A percentile compares a stretch with the other conserved stretches of the same genome.
These are phyloP conservation scores for Gamarada debralockiae DNA, from an alignment of 495 filamentous ascomycete species.

Conservation along the genomic window DNA sequence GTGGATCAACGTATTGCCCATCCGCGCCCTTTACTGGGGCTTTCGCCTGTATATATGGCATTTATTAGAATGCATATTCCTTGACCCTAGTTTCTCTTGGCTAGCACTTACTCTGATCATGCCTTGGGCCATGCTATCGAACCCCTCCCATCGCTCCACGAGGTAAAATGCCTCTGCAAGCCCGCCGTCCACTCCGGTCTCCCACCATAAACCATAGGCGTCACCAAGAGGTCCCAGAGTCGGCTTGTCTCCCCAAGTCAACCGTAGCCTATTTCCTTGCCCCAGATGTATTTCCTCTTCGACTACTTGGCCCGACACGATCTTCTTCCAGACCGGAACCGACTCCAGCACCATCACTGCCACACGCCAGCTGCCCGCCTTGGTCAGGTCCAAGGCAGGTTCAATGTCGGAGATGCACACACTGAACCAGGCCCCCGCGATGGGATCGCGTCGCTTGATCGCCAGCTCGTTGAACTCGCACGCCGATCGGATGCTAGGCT, in stretches of 20 bases:
- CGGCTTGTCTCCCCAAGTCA: not conserved
- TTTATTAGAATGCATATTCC: no score
- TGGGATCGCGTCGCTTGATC: constrained; percentile 6
- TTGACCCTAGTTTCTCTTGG: no score
- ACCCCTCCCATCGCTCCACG: constrained; percentile 1
- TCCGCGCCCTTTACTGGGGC: no score
- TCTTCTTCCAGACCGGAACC: not conserved
- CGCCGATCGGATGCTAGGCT: not conserved
- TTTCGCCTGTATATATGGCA: no score
- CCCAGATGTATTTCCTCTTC: not conserved
- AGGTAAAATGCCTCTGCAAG: constrained; percentile 1
- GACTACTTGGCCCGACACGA: not conserved
- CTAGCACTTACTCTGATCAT: not conserved
- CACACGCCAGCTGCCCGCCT: constrained; percentile 1
- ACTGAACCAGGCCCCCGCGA: constrained; percentile 1
- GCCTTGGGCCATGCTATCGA: not conserved
- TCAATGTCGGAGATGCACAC: constrained; percentile 9
- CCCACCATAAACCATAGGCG: constrained; percentile 6
- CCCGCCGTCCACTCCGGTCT: not conserved
- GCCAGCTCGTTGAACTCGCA: constrained; percentile 10
- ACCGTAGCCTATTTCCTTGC: not conserved
- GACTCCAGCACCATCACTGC: not conserved
- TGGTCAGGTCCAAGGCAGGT: not conserved
- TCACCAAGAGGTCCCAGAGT: not conserved
- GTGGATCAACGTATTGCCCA: no score